Evolutionary conservation across 1,284 basidiomycete species (phyloP), one percentile per base, ranked within the genome.

Genomic region (Ceratobasidium sp.): DNA sequence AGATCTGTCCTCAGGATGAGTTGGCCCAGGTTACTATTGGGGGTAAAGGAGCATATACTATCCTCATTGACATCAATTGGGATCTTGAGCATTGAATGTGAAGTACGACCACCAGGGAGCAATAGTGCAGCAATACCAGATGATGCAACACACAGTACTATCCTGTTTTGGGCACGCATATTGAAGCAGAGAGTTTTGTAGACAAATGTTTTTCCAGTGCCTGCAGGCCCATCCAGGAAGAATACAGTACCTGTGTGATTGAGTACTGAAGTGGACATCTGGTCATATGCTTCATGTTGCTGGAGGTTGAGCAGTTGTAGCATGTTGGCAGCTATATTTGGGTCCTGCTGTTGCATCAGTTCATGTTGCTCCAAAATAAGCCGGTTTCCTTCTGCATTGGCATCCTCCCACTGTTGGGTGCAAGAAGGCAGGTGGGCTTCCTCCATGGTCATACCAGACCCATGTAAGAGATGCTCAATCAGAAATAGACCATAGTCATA

Each of bases 161-260:
- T 77, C 11, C 69, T 21, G 0, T 74, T 74, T 29, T 75, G 68
- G 13, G 70, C 59, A 16, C 75, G 73, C 2, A 83, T 21, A 3
- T 68, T 44, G 59, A 75, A 53, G 68, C 77, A 77, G 49, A 84
- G 68, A 0, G 79, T 77, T 8, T 79, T 82, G 69, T 79, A 80
- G 0, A 83, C 49, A 74, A 78, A 84, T 0, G 82, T 85, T 70
- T 85, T 85, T 1, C 82, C 82, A 69, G 78, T 79, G 0, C 82
- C 82, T 54, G 79, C 82, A 27, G 78, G 74, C 49, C 82, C 81
- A 68, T 82, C 73, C 9, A 85, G 64, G 69, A 84, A 84, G 72
- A 82, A 83, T 0, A 71, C 23, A 16, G 73, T 56, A 0, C 79
- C 78, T 2, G 39, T 0, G 1, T 73, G 27, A 1, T 75, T 11